A percentile compares a stretch with the other conserved stretches of the same genome.
Conservation (phyloP, 139 green algal species). For the Closterium sp. region DNA sequence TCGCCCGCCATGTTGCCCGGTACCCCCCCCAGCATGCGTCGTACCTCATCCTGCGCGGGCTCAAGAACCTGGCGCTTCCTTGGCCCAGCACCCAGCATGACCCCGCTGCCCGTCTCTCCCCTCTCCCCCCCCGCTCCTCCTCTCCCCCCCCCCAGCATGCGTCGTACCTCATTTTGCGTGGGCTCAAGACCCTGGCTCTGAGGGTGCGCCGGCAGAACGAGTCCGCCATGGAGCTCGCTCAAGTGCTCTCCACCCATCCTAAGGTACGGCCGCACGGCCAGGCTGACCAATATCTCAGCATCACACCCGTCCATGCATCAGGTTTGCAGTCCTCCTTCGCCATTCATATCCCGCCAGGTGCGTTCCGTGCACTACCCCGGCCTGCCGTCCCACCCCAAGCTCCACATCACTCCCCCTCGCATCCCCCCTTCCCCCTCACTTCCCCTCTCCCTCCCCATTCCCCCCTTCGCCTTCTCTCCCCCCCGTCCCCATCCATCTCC, state of each 20-base stretch:
- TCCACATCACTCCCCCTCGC: neutral
- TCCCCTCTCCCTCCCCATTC: neutral
- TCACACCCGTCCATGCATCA: no score
- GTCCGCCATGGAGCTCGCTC: constrained; percentile 71
- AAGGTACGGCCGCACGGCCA: no score
- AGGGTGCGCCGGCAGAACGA: constrained; percentile 82
- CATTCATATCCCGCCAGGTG: neutral
- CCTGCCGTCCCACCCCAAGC: no score
- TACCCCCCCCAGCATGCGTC: neutral
- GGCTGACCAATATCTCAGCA: no score
- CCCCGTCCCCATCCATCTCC: neutral
- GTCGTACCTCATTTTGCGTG: constrained; percentile 91
- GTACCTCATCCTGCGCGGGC: neutral
- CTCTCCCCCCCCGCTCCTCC: neutral
- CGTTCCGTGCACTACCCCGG: neutral
- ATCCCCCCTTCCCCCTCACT: neutral
- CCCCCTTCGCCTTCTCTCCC: neutral
- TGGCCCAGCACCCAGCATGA: neutral
- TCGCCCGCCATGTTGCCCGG: no score
- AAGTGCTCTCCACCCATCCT: constrained; percentile 63
- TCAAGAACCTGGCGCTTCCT: neutral
- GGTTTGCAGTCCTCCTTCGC: neutral
- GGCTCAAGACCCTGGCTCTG: constrained; percentile 96
- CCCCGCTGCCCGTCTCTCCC: no score
- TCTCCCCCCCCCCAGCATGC: constrained; percentile 65